phyloP scores from a whole-genome alignment of 441 rosid genomes.

The Codiaeum variegatum region DNA sequence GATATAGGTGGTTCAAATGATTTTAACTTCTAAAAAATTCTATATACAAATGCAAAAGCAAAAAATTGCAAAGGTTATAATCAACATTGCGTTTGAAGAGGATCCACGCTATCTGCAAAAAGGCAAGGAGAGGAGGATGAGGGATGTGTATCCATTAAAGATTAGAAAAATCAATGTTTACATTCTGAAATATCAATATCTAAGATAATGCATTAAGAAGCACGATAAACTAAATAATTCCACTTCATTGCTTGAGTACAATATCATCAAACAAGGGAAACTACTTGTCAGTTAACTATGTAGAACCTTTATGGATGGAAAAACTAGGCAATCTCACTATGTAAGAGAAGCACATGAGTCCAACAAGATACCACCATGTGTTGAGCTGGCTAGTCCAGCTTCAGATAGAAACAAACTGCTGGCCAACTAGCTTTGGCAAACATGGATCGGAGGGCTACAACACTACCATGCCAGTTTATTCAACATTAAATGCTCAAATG shows the following conservation, averaged over 20 bases:
- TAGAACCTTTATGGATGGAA: neutral
- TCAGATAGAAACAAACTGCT: neutral
- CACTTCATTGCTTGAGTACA: neutral
- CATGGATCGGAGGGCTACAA: neutral
- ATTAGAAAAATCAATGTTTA: too few species aligned
- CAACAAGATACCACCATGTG: neutral
- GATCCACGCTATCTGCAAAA: slow-evolving; percentile 83
- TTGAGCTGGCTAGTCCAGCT: too few species aligned
- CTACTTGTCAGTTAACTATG: slow-evolving; percentile 3
- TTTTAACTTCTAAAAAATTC: slow-evolving; percentile 87
- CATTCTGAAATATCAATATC: neutral
- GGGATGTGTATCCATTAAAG: slow-evolving; percentile 10
- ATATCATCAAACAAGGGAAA: neutral
- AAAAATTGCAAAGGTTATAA: slow-evolving; percentile 89
- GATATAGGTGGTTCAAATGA: slow-evolving; percentile 66
- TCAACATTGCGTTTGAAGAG: slow-evolving; percentile 63
- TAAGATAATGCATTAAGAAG: slow-evolving; percentile 6
- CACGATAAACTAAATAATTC: neutral
- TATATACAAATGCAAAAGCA: slow-evolving; percentile 84
- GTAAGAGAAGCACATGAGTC: neutral
- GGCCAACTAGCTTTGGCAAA: neutral
- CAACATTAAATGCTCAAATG: neutral
- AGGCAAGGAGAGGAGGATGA: slow-evolving; percentile 19
- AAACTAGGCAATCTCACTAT: neutral
- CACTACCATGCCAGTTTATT: neutral